A percentile compares a stretch with the other conserved stretches of the same genome.
phyloP scores from a whole-genome alignment of 75 land plant species.

The Pinus albicaulis region DNA sequence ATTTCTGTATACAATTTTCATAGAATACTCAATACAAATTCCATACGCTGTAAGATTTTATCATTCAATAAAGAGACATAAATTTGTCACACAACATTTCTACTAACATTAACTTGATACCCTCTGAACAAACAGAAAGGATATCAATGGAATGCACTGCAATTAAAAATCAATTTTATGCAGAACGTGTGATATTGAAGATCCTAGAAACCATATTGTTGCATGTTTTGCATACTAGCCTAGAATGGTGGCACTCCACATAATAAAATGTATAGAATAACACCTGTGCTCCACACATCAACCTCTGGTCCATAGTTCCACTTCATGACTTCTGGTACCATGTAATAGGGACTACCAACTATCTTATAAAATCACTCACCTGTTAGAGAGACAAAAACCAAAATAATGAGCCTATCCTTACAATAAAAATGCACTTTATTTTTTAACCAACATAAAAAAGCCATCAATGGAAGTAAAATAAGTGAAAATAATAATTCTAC shows the following conservation, averaged over 20 bases:
- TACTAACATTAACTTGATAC: not conserved
- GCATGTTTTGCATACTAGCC: constrained; percentile 44
- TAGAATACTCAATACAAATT: constrained; percentile 3
- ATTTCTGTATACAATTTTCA: constrained; percentile 47
- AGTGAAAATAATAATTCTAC: not conserved
- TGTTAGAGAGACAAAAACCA: constrained; percentile 5
- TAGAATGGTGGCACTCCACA: constrained; percentile 88
- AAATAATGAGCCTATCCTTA: not conserved
- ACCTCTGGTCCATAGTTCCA: constrained; percentile 73
- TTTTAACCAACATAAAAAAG: not conserved
- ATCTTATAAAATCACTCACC: constrained; percentile 67
- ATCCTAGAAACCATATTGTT: not conserved
- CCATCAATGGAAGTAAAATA: not conserved
- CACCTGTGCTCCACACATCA: constrained; percentile 80
- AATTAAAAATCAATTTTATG: not conserved
- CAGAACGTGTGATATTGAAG: not conserved
- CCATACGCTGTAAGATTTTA: not conserved
- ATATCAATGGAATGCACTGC: not conserved
- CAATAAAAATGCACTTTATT: not conserved
- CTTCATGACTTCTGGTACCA: constrained; percentile 79
- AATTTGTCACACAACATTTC: not conserved
- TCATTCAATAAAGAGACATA: not conserved
- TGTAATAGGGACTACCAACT: constrained; percentile 83
- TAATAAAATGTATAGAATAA: constrained; percentile 66
- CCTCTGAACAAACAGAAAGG: not conserved